Evolutionary conservation across 495 filamentous ascomycete genomes (phyloP).

Genomic region (Penicillium pulvis): DNA sequence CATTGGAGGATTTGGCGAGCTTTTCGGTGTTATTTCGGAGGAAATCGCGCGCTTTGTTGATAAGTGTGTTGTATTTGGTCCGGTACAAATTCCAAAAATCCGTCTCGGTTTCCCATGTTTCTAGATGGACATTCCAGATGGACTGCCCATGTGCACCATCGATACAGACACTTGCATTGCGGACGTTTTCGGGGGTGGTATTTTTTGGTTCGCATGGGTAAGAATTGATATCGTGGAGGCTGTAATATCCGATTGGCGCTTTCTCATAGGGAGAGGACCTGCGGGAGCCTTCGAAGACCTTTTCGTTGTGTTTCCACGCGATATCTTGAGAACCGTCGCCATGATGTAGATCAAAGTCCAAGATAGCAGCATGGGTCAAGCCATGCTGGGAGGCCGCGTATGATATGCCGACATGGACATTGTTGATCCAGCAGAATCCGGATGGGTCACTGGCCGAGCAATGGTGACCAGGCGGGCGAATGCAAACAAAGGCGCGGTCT

Average conservation of each 20-base stretch:
- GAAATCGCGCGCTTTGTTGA: constrained; percentile 79
- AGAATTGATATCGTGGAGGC: constrained; percentile 95
- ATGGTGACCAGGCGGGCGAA: constrained; percentile 90
- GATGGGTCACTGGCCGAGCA: constrained; percentile 86
- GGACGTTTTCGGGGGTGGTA: constrained; percentile 86
- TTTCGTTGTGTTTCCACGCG: constrained; percentile 80
- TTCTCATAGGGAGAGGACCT: constrained; percentile 72
- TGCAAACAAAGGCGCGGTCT: constrained; percentile 77
- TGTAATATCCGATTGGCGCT: constrained; percentile 91
- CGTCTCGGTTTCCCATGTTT: constrained; percentile 75
- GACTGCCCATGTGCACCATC: constrained; percentile 89
- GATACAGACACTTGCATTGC: constrained; percentile 87
- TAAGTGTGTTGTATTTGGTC: constrained; percentile 68
- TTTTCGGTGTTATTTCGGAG: constrained; percentile 68
- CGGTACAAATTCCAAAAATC: constrained; percentile 92
- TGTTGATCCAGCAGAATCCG: constrained; percentile 98
- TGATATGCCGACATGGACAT: constrained; percentile 94
- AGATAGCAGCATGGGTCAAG: constrained; percentile 90
- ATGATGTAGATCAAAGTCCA: constrained; percentile 97
- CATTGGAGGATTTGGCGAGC: constrained; percentile 52
- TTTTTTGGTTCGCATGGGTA: constrained; percentile 77
- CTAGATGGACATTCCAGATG: constrained; percentile 94
- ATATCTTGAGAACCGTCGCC: constrained; percentile 95
- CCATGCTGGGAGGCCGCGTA: constrained; percentile 80
- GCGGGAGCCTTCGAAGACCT: constrained; percentile 56